Conservation (phyloP, 257 asterid genomes). For the Primulina eburnea region DNA sequence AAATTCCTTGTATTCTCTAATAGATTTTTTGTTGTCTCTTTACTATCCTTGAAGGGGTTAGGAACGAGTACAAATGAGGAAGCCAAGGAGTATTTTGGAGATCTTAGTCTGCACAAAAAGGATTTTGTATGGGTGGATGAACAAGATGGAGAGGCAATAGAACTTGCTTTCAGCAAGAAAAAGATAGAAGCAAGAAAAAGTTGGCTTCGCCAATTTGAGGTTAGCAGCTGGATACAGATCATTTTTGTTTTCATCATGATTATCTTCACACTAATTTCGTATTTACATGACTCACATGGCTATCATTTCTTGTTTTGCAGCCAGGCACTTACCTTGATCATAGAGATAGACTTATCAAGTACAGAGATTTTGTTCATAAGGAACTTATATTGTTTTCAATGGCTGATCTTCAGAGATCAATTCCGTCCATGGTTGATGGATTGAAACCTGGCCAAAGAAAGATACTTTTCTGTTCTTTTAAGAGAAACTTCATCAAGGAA, state of each 20-base stretch:
- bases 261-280: neutral
- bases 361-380: constrained; percentile 90
- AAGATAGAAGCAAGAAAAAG: constrained; percentile 92
- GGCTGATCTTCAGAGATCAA: constrained; percentile 97
- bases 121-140: constrained; percentile 80
- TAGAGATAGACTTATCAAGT: constrained; percentile 54
- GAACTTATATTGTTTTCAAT: constrained; percentile 87
- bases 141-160: constrained; percentile 91
- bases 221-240: constrained; percentile 21
- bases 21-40: constrained; percentile 2
- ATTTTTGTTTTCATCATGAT: neutral
- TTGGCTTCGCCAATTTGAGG: constrained; percentile 97
- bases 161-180: constrained; percentile 97
- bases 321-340: constrained; percentile 94
- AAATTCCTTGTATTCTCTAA: constrained; percentile 5
- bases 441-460: constrained; percentile 98
- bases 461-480: constrained; percentile 87
- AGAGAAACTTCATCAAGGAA: constrained; percentile 82
- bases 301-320: constrained; percentile 38
- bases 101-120: constrained; percentile 76
- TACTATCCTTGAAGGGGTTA: constrained; percentile 69
- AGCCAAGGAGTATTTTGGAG: constrained; percentile 87
- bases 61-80: constrained; percentile 92
- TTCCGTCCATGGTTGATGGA: constrained; percentile 98
- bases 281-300: neutral